These are phyloP conservation scores for Acacia confusa DNA, from an alignment of 306 rosid species.

Conservation along the genomic window DNA sequence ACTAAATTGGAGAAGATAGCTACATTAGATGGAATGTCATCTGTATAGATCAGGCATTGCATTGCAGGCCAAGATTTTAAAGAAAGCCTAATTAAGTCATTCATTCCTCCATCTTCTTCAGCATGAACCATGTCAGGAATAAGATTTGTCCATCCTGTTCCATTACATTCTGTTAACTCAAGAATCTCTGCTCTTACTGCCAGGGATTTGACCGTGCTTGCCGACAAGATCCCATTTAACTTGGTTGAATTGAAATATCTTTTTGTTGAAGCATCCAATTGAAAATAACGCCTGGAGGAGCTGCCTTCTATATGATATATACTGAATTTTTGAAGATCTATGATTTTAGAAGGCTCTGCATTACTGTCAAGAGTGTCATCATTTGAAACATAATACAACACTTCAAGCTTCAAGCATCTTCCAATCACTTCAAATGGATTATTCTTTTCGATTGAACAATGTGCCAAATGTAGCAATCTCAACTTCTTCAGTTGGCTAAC, in stretches of 20 bases:
- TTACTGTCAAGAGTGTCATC: not conserved
- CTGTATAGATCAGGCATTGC: slow-evolving; percentile 10
- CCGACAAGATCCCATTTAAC: not conserved
- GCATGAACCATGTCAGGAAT: slow-evolving; percentile 23
- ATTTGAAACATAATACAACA: not conserved
- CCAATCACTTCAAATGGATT: slow-evolving; percentile 29
- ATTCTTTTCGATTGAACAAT: slow-evolving; percentile 4
- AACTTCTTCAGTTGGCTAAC: not conserved
- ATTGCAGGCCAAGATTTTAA: not conserved
- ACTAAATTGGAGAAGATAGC: slow-evolving; percentile 18
- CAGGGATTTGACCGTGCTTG: not conserved
- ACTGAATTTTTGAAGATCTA: not conserved
- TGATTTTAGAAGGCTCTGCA: not conserved
- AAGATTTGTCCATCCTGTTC: slow-evolving; percentile 23
- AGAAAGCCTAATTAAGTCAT: not conserved
- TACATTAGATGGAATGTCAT: not conserved
- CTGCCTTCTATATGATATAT: slow-evolving; percentile 19
- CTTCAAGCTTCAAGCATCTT: slow-evolving; percentile 16
- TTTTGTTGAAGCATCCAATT: not conserved
- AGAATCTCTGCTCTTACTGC: slow-evolving; percentile 19
- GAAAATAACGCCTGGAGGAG: not conserved
- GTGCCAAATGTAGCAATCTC: slow-evolving; percentile 19
- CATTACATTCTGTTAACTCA: not conserved
- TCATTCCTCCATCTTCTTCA: not conserved
- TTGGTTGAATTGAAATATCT: not conserved